phyloP scores from a whole-genome alignment of 2,329 filamentous ascomycete species.

The Fusarium udum region DNA sequence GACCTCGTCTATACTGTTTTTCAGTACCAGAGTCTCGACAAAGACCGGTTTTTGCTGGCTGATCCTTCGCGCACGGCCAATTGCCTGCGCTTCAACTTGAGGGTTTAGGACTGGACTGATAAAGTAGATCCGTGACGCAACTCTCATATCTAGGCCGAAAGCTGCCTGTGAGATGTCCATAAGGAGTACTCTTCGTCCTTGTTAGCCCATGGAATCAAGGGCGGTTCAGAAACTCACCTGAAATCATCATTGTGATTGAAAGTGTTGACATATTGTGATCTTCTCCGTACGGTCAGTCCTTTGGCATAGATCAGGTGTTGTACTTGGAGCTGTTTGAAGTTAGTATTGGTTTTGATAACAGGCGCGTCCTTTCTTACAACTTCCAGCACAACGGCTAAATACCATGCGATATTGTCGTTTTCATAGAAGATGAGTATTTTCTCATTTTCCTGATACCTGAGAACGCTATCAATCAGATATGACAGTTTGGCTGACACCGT shows the following conservation, averaged over 20 bases:
- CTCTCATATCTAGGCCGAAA: conserved; percentile 85
- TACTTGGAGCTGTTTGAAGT: conserved; percentile 58
- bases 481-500: conserved; percentile 89
- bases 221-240: conserved; percentile 48
- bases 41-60: conserved; percentile 81
- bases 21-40: conserved; percentile 86
- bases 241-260: conserved; percentile 78
- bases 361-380: conserved; percentile 56
- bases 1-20: conserved; percentile 83
- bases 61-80: conserved; percentile 89
- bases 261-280: conserved; percentile 78
- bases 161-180: conserved; percentile 94
- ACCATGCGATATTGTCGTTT: conserved; percentile 85
- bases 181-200: conserved; percentile 71
- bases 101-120: conserved; percentile 88
- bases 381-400: conserved; percentile 84
- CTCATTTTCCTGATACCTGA: conserved; percentile 73
- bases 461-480: conserved; percentile 80
- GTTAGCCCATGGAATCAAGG: not conserved
- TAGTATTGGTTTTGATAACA: not conserved
- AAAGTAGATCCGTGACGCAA: conserved; percentile 87
- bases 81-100: conserved; percentile 86
- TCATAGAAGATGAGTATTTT: conserved; percentile 96
- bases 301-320: conserved; percentile 74
- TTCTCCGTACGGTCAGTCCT: conserved; percentile 66